A percentile compares a stretch with the other conserved stretches of the same genome.
Conservation (phyloP, 2,329 filamentous ascomycete species). For the Hypomyces perniciosus region DNA sequence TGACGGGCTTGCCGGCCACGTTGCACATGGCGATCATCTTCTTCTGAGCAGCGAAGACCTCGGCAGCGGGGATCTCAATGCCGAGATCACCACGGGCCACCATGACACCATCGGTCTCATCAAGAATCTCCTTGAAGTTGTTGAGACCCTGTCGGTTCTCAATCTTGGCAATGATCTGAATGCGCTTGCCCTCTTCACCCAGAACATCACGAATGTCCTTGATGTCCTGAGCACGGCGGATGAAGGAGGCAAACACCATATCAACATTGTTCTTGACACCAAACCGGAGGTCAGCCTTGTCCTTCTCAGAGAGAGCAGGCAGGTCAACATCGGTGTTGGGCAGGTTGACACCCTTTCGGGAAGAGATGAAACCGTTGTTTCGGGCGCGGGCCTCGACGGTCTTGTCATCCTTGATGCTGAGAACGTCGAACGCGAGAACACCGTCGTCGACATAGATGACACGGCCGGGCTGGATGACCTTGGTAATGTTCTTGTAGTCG, state of each 20-base stretch:
- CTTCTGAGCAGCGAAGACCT: constrained; percentile 99
- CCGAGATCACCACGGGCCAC: constrained; percentile 92
- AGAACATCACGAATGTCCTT: constrained; percentile 85
- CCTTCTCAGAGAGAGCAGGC: constrained; percentile 94
- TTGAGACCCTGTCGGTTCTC: constrained; percentile 99
- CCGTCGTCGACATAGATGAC: constrained; percentile 98
- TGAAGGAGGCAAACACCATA: constrained; percentile 99
- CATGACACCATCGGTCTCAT: constrained; percentile 98
- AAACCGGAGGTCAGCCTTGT: constrained; percentile 87
- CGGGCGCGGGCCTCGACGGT: constrained; percentile 79
- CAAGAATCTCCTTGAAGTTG: constrained; percentile 97
- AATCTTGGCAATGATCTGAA: constrained; percentile 99
- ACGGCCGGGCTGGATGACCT: constrained; percentile 86
- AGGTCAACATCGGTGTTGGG: constrained; percentile 98
- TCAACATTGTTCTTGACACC: constrained; percentile 98
- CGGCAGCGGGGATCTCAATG: constrained; percentile 96
- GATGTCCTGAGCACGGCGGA: constrained; percentile 91
- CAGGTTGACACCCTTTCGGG: constrained; percentile 98
- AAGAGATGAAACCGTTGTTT: constrained; percentile 98
- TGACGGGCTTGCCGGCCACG: constrained; percentile 95
- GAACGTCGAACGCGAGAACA: constrained; percentile 91
- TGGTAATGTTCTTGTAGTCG: constrained; percentile 99
- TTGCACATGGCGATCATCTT: constrained; percentile 99
- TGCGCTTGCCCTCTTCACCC: constrained; percentile 85
- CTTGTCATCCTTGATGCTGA: constrained; percentile 81